Conservation (phyloP, 306 rosid species). For the Benincasa hispida region DNA sequence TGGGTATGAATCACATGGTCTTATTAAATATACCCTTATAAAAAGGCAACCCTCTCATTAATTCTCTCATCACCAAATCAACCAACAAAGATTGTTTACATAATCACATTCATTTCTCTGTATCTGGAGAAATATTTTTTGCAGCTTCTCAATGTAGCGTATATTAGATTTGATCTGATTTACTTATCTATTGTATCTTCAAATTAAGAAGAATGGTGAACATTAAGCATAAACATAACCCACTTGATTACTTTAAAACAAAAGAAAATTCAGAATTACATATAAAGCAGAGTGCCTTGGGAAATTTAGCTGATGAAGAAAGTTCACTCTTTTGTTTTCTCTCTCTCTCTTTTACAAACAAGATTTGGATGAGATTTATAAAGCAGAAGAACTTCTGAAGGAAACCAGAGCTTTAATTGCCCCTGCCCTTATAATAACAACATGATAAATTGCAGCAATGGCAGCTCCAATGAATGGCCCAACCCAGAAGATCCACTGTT, state of each 20-base stretch:
- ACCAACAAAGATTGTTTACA: too few relatives aligned
- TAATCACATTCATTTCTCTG: too few relatives aligned
- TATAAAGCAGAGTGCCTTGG: background rate
- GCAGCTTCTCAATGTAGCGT: too few relatives aligned
- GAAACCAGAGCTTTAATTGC: constrained; percentile 12
- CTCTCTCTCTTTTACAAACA: background rate
- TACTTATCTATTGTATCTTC: too few relatives aligned
- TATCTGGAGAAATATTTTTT: too few relatives aligned
- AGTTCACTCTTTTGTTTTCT: background rate
- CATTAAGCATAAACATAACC: too few relatives aligned
- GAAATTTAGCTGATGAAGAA: background rate
- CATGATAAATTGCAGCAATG: constrained; percentile 8
- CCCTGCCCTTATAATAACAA: constrained; percentile 5
- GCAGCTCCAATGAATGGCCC: constrained; percentile 22
- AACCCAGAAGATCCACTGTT: constrained; percentile 23
- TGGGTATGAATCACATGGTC: too few relatives aligned
- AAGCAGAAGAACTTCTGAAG: background rate
- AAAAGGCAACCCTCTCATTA: too few relatives aligned
- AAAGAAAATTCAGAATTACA: background rate
- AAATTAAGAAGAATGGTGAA: too few relatives aligned
- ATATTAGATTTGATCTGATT: too few relatives aligned
- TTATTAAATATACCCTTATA: too few relatives aligned
- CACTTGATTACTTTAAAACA: background rate
- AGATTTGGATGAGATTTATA: background rate
- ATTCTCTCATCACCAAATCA: too few relatives aligned